phyloP scores from a whole-genome alignment of 352 stramenopile genomes.

The Phytopythium cucurbitacearum region DNA sequence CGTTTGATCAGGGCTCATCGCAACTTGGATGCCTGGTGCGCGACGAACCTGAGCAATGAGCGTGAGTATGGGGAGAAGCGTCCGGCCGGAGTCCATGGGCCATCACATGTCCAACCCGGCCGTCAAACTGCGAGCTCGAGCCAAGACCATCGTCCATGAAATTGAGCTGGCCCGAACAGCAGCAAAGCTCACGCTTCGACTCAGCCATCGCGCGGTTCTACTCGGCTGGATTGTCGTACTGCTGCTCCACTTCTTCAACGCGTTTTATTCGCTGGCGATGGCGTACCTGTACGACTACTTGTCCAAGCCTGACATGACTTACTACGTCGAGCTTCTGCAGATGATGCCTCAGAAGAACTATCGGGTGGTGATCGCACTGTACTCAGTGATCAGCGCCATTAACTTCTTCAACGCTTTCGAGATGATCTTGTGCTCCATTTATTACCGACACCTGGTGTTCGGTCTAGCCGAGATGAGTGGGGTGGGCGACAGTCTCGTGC shows the following conservation, averaged over 20 bases:
- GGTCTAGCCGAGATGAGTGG: slow-evolving; percentile 5
- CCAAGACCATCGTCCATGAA: slow-evolving; percentile 14
- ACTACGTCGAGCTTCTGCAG: slow-evolving; percentile 20
- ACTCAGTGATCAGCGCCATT: slow-evolving; percentile 16
- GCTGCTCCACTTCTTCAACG: slow-evolving; percentile 28
- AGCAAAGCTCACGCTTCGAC: slow-evolving; percentile 14
- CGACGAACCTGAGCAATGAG: not conserved
- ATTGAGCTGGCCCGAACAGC: slow-evolving; percentile 15
- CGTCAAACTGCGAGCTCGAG: slow-evolving; percentile 10
- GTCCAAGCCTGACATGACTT: slow-evolving; percentile 19
- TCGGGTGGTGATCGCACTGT: slow-evolving; percentile 12
- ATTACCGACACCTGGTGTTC: slow-evolving; percentile 22
- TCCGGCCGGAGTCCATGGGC: slow-evolving; percentile 3
- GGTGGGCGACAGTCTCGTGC: not conserved
- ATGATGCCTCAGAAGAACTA: slow-evolving; percentile 33
- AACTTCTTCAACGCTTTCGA: slow-evolving; percentile 20
- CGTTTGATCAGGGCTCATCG: not conserved
- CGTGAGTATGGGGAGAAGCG: not conserved
- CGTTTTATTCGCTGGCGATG: slow-evolving; percentile 14
- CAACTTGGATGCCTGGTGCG: not conserved
- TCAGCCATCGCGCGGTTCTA: slow-evolving; percentile 12
- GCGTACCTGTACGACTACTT: slow-evolving; percentile 26
- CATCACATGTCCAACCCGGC: slow-evolving; percentile 12
- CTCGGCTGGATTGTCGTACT: slow-evolving; percentile 18
- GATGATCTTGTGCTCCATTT: slow-evolving; percentile 21